Base-by-base conservation (phyloP, 2,329 filamentous ascomycete species). In the Mycocentrospora acerina region DNA sequence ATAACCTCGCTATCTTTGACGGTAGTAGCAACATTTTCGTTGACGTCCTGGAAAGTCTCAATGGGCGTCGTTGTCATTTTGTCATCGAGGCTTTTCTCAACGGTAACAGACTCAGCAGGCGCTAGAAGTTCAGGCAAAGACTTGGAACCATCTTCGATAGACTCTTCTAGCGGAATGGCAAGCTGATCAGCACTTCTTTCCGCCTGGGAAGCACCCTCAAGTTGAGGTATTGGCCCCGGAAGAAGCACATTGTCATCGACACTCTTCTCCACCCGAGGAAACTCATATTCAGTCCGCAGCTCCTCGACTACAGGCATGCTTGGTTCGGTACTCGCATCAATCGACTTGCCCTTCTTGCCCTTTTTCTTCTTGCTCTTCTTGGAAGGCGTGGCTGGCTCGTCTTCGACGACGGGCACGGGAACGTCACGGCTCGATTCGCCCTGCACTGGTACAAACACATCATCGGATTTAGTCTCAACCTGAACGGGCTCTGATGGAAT, bases 311-410 rank as follows among this genome's bases (percentile, higher is more conserved):
- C 22, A 4, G 31, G 31, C 14, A 18, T 32, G 19, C 31, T 22
- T 4, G 31, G 14, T n/a, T 15, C 31, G 14, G 31, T 22, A 13
- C 13, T 32, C 5, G 24, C 31, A 7, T 43, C 43, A 10, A 39
- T 16, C 11, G 47, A 40, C 34, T 51, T 54, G 12, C 30, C 46
- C 26, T 58, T 55, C 44, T 56, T 57, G 8, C 38, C 38, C 43
- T 58, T 59, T 44, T 57, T 58, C 41, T 60, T 56, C 32, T 55
- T 55, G 39, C 40, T 32, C 34, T 53, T 55, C 36, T 57, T 57
- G 3, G 46, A 48, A 13, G 44, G 28, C 10, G 48, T 35, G 5
- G 37, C 42, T 5, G 14, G 15, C 16, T 48, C 44, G 9, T 48
- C 32, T 3, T 50, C 40, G 0, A 15, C 29, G n/a, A 24, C 18